Evolutionary conservation across 768 basidiomycete species (phyloP).

Genomic region (Trametes meyenii): DNA sequence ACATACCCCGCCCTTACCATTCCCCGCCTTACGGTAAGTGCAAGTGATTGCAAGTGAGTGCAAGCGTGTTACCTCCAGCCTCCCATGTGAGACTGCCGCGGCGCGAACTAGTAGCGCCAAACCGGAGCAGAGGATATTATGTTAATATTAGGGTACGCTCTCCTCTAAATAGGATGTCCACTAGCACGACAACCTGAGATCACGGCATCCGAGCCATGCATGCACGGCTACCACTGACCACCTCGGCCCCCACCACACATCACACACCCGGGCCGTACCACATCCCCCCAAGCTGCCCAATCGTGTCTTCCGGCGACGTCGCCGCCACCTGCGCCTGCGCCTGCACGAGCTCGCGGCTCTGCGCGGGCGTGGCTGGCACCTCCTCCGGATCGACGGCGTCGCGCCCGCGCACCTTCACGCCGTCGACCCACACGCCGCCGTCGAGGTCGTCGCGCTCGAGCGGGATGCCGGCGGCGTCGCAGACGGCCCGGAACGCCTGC

Average conservation of each 20-base stretch:
- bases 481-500: neutral
- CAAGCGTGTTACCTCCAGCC: too few species aligned
- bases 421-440: conserved; percentile 17
- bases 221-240: too few species aligned
- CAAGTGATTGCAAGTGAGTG: too few species aligned
- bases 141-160: too few species aligned
- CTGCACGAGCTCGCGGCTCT: neutral
- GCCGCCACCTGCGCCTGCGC: neutral
- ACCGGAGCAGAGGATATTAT: too few species aligned
- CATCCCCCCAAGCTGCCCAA: neutral
- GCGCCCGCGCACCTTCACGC: conserved; percentile 3
- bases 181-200: too few species aligned
- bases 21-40: too few species aligned
- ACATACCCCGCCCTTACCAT: too few species aligned
- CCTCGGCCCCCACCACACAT: neutral
- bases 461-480: neutral
- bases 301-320: neutral
- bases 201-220: too few species aligned
- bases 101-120: too few species aligned
- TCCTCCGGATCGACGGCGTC: neutral
- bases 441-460: neutral
- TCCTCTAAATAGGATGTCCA: too few species aligned
- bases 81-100: too few species aligned
- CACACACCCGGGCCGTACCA: conserved; percentile 11
- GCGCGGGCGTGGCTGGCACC: neutral